Evolutionary conservation across 2,329 filamentous ascomycete species (phyloP), one percentile per base, ranked within the genome.

Genomic region (Rhexocercosporidium sp.): DNA sequence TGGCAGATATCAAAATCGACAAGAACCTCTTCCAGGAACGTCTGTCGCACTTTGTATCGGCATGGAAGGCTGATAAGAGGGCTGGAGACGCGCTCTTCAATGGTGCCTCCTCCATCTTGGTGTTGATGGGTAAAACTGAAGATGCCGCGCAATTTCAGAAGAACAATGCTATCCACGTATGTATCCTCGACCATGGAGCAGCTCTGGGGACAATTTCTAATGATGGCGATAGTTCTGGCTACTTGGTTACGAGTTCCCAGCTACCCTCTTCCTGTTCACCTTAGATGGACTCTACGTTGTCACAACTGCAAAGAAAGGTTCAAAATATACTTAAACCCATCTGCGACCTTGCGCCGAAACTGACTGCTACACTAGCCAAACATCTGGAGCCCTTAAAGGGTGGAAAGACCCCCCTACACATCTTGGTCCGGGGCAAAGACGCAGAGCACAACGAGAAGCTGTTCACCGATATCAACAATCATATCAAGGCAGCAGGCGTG

Each of bases 61-160:
- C 93, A 82, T 99, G 96, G 96, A 98, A 97, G 85, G 90, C 92
- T 76, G 95, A 98, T 85, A 95, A 97, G 84, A 92, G 94, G 77
- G 88, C 91, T 70, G 92, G 92, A 78, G 92, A 97, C 82, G 85
- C 89, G 77, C 82, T 95, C 71, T 99, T 98, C 80, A 90, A 88
- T 74, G 95, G 94, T 77, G 94, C 89, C 72, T 89, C 90, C 71
- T 97, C 95, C 68, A 92, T 99, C 75, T 84, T 96, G 75, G 87
- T 97, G 68, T 86, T 96, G 78, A 96, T 97, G 87, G 96, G 96
- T 80, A 99, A 97, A 84, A 94, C 94, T 71, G 93, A 96, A 77
- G 94, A 97, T 76, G 86, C 88, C 49, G 91, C 90, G 70, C 90
- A 91, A 75, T 97, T 97, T 76, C 90, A 95, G 81, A 99, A 99